Conservation (phyloP, 208 protist species). For the Leishmania braziliensis region DNA sequence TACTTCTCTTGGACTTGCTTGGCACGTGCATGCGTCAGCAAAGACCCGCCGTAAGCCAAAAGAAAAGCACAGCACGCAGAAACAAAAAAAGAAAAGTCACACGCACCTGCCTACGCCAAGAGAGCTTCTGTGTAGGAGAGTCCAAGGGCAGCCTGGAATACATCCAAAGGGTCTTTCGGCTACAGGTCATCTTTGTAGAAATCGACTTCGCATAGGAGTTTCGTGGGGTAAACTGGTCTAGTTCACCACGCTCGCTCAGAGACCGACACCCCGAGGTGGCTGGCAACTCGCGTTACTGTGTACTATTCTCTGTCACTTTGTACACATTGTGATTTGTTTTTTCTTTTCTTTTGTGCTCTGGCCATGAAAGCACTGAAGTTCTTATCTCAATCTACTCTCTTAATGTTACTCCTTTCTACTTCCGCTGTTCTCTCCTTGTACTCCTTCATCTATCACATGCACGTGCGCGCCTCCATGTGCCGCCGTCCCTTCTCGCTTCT, state of each 20-base stretch:
- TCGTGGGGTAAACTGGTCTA: neutral
- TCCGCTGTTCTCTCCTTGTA: neutral
- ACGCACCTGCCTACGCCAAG: neutral
- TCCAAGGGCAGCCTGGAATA: neutral
- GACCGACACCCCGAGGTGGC: neutral
- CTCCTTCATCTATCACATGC: conserved; percentile 1
- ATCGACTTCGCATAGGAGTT: neutral
- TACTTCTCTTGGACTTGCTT: neutral
- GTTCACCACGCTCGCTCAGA: neutral
- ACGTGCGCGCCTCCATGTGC: neutral
- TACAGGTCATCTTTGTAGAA: neutral
- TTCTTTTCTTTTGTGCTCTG: neutral
- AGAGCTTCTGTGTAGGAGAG: neutral
- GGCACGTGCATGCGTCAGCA: neutral
- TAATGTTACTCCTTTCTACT: neutral
- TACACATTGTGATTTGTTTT: neutral
- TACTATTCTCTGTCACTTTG: neutral
- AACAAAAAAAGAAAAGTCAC: neutral
- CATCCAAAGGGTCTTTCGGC: neutral
- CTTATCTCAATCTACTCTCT: neutral
- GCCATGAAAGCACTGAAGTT: neutral
- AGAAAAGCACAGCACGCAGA: neutral
- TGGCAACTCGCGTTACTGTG: neutral
- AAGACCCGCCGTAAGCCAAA: neutral
- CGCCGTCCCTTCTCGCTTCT: neutral